A percentile compares a stretch with the other conserved stretches of the same genome.
Evolutionary conservation across 140 eudicot species (phyloP).

Genomic region (Cichorium intybus): DNA sequence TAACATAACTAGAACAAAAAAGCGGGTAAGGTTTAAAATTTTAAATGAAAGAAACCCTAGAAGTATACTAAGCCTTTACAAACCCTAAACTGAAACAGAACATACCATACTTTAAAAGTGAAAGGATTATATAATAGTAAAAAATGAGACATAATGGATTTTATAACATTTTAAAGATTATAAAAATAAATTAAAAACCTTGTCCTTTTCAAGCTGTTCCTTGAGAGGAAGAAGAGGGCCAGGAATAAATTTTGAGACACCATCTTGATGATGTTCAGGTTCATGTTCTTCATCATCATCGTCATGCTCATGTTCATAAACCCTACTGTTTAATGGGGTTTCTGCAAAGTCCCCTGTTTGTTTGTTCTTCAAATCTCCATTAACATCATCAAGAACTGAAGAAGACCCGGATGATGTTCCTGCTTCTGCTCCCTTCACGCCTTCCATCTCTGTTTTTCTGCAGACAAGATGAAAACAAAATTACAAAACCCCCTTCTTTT

Average conservation of each 20-base stretch:
- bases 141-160: not conserved
- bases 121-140: not conserved
- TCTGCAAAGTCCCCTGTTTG: slow-evolving; percentile 20
- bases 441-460: slow-evolving; percentile 41
- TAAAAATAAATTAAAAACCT: slow-evolving; percentile 35
- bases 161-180: not conserved
- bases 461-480: slow-evolving; percentile 11
- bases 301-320: slow-evolving; percentile 30
- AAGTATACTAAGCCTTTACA: not conserved
- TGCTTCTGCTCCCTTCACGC: slow-evolving; percentile 43
- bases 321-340: slow-evolving; percentile 17
- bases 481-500: not conserved
- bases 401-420: slow-evolving; percentile 52
- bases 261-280: slow-evolving; percentile 26
- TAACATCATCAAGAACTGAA: slow-evolving; percentile 16
- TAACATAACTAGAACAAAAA: too few relatives aligned
- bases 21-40: too few relatives aligned
- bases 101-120: not conserved
- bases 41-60: not conserved
- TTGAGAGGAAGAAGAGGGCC: slow-evolving; percentile 81
- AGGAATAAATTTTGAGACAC: slow-evolving; percentile 58
- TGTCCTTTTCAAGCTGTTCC: slow-evolving; percentile 86
- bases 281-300: slow-evolving; percentile 26
- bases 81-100: slow-evolving; percentile 23
- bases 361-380: slow-evolving; percentile 28